These are phyloP conservation scores for Atkinsonella texensis DNA, from an alignment of 2,329 filamentous ascomycete genomes.

Conservation along the genomic window DNA sequence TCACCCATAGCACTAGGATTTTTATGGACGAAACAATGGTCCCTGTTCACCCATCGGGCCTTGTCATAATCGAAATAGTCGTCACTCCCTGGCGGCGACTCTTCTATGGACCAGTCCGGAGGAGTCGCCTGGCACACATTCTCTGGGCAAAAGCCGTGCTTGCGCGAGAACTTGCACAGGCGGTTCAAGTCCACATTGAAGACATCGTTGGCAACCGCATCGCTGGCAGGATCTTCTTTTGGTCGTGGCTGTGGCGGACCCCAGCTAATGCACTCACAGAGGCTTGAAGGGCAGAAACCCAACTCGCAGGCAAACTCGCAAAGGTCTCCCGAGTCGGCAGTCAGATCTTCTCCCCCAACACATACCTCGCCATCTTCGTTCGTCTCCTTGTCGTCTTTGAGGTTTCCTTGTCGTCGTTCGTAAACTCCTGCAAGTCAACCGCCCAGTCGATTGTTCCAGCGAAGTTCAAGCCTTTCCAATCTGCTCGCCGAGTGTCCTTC, in stretches of 20 bases:
- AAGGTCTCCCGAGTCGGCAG: not conserved
- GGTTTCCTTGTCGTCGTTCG: too few relatives aligned
- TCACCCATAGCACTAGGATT: not conserved
- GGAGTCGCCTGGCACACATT: not conserved
- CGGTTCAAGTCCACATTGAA: conserved; percentile 2
- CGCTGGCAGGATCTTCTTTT: too few relatives aligned
- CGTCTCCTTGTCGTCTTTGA: too few relatives aligned
- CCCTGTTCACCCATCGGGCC: not conserved
- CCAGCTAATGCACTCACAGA: not conserved
- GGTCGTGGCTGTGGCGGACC: not conserved
- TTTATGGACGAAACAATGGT: not conserved
- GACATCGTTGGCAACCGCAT: not conserved
- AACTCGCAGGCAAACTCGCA: not conserved
- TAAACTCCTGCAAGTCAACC: not conserved
- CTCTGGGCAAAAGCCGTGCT: not conserved
- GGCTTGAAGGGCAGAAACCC: not conserved
- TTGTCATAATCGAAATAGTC: not conserved
- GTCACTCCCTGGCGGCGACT: not conserved
- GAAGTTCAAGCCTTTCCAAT: conserved; percentile 2
- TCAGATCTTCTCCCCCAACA: too few relatives aligned
- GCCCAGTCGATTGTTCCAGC: conserved; percentile 5
- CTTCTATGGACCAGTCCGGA: not conserved
- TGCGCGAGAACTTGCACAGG: conserved; percentile 2
- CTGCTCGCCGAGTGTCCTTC: not conserved
- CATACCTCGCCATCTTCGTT: not conserved